Percentiles rank a stretch among this genome's conserved stretches.
Conservation (phyloP, 2,329 filamentous ascomycete genomes). For the Sodiomyces alkalinus region DNA sequence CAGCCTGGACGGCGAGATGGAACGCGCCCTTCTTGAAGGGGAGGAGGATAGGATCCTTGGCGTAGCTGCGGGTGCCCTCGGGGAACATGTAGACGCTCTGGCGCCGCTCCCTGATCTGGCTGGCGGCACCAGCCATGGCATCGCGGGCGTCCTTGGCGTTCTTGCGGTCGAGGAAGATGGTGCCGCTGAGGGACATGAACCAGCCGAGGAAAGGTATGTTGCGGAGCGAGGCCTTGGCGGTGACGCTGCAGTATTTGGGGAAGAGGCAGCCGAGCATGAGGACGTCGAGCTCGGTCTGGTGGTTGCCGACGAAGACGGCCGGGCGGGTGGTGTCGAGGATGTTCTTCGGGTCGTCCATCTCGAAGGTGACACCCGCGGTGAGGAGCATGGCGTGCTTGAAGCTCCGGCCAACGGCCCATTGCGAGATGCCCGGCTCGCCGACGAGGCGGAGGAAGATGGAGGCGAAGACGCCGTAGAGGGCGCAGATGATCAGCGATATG, state of each 20-base stretch:
- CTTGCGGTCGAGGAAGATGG: conserved; percentile 88
- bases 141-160: conserved; percentile 70
- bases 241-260: conserved; percentile 82
- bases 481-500: conserved; percentile 40
- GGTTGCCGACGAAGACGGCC: conserved; percentile 84
- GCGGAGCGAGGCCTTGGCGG: conserved; percentile 64
- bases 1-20: conserved; percentile 85
- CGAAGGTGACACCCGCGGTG: conserved; percentile 65
- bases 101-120: conserved; percentile 56
- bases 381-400: conserved; percentile 70
- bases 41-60: conserved; percentile 62
- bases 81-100: conserved; percentile 80
- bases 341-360: conserved; percentile 50
- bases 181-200: conserved; percentile 82
- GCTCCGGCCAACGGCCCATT: conserved; percentile 67
- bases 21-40: conserved; percentile 99
- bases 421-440: conserved; percentile 61
- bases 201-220: conserved; percentile 73
- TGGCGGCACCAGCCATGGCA: conserved; percentile 71
- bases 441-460: conserved; percentile 55
- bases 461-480: conserved; percentile 61
- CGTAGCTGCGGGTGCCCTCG: conserved; percentile 87
- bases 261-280: conserved; percentile 82
- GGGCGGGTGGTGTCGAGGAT: conserved; percentile 54
- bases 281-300: conserved; percentile 93